phyloP scores from a whole-genome alignment of 495 filamentous ascomycete species.

The Aspergillus bertholletiae region DNA sequence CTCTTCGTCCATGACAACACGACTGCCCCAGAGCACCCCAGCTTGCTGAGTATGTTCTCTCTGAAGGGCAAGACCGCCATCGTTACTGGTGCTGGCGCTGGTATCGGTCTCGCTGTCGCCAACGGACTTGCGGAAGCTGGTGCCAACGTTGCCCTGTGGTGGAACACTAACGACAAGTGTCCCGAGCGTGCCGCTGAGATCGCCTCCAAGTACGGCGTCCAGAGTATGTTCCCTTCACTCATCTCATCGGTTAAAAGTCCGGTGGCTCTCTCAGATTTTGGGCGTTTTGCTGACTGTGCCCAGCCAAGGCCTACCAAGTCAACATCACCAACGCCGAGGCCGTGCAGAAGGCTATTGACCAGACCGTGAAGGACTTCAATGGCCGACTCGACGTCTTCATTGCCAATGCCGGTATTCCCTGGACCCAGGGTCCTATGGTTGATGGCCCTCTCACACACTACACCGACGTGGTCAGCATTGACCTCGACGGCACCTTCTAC shows the following conservation, averaged over 20 bases:
- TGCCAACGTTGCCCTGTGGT: conserved; percentile 86
- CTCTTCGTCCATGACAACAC: conserved; percentile 61
- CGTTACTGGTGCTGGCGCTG: conserved; percentile 75
- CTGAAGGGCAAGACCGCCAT: conserved; percentile 81
- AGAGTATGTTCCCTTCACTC: conserved; percentile 47
- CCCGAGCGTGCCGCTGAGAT: conserved; percentile 68
- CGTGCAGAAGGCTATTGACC: conserved; percentile 54
- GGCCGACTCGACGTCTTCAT: conserved; percentile 76
- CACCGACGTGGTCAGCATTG: conserved; percentile 64
- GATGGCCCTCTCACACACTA: conserved; percentile 65
- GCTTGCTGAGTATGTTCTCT: conserved; percentile 76
- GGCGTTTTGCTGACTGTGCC: conserved; percentile 1
- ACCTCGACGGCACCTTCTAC: conserved; percentile 80
- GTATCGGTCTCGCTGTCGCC: conserved; percentile 78
- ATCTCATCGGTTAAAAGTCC: not conserved
- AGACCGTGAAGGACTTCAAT: conserved; percentile 65
- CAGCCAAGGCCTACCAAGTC: conserved; percentile 75
- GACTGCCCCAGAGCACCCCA: conserved; percentile 53
- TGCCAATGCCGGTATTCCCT: conserved; percentile 75
- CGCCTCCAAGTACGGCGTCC: conserved; percentile 72
- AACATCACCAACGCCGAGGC: conserved; percentile 57
- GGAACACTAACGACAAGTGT: conserved; percentile 72
- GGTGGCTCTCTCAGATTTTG: not conserved
- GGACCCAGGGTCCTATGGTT: conserved; percentile 65
- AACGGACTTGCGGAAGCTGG: conserved; percentile 77